Evolutionary conservation across 2,329 filamentous ascomycete genomes (phyloP).

Genomic region (Paracoccidioides brasiliensis): DNA sequence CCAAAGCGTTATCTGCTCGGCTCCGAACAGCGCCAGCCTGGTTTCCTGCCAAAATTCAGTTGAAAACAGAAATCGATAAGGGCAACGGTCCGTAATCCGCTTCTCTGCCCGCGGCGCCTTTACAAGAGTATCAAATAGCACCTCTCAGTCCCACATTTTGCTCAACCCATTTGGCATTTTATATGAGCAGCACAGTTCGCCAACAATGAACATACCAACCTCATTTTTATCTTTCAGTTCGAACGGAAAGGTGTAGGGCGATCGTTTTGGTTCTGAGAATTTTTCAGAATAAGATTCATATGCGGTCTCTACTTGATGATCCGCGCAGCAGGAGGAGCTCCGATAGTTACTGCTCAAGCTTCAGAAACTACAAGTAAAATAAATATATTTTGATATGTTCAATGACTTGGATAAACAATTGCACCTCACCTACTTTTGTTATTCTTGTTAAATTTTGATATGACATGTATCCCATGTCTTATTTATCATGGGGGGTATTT

Average conservation of each 20-base stretch:
- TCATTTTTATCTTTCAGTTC: slow-evolving; percentile 17
- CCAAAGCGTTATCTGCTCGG: neutral
- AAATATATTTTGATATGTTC: too few species aligned
- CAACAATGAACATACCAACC: slow-evolving; percentile 24
- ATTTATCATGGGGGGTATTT: too few species aligned
- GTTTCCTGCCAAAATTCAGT: slow-evolving; percentile 17
- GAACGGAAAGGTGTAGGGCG: neutral
- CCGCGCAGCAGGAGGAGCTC: neutral
- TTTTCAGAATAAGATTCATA: neutral
- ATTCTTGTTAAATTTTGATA: too few species aligned
- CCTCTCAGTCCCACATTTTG: slow-evolving; percentile 16
- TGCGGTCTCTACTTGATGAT: neutral
- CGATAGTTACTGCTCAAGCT: neutral
- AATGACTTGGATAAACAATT: too few species aligned
- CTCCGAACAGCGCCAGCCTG: slow-evolving; percentile 19
- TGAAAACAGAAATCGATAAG: slow-evolving; percentile 16
- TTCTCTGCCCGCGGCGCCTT: slow-evolving; percentile 18
- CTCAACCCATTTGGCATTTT: slow-evolving; percentile 19
- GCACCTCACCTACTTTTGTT: too few species aligned
- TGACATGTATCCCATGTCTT: too few species aligned
- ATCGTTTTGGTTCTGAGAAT: neutral
- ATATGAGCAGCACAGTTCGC: slow-evolving; percentile 22
- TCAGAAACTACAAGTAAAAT: too few species aligned
- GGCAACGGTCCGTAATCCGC: slow-evolving; percentile 17
- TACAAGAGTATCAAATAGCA: slow-evolving; percentile 24